These are phyloP conservation scores for Eucalyptus camaldulensis DNA, from an alignment of 345 rosid genomes.

Conservation along the genomic window DNA sequence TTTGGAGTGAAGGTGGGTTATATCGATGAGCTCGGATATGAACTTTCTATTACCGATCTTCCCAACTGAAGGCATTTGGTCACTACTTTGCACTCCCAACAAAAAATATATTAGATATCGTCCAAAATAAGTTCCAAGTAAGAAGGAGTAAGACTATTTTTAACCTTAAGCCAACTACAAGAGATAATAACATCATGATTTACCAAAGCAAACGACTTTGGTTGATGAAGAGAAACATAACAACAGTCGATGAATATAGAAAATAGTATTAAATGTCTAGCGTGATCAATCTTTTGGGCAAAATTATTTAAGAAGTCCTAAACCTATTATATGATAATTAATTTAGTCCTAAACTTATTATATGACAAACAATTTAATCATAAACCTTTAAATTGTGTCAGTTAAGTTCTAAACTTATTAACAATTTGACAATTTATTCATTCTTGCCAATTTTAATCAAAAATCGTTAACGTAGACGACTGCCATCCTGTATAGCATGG, in stretches of 20 bases:
- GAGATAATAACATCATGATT: not conserved
- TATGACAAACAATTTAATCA: not conserved
- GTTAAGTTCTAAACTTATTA: not conserved
- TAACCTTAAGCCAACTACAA: not conserved
- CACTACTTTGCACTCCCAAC: not conserved
- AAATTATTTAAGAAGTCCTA: not conserved
- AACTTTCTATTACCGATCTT: not conserved
- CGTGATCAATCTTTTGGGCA: not conserved
- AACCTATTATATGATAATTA: not conserved
- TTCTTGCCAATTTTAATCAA: not conserved
- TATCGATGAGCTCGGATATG: not conserved
- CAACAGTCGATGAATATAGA: not conserved
- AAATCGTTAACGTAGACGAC: not conserved
- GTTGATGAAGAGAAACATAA: not conserved
- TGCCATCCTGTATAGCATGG: not conserved
- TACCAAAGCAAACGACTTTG: not conserved
- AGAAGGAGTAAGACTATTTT: not conserved
- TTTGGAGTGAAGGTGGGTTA: not conserved
- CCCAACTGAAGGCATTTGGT: too few relatives aligned
- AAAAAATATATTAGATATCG: not conserved
- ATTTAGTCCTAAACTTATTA: not conserved
- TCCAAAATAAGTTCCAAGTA: not conserved
- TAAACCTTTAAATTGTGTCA: not conserved
- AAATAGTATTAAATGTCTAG: not conserved
- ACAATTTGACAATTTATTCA: not conserved